Conservation (phyloP, 345 rosid species). For the Populus nigra region DNA sequence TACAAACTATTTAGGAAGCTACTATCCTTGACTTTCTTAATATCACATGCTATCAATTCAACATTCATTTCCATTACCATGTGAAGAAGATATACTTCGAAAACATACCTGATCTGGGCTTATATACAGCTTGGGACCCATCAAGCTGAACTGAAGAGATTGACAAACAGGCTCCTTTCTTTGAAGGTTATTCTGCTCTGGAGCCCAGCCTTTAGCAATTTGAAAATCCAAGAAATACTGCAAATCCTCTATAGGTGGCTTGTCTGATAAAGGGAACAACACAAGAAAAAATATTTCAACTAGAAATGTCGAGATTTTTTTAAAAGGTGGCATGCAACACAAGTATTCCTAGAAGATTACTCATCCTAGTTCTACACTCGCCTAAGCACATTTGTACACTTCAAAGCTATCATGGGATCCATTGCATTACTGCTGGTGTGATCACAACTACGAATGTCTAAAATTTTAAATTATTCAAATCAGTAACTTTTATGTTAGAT, state of each 20-base stretch:
- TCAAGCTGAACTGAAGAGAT: constrained; percentile 94
- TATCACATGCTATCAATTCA: background rate
- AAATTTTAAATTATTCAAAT: background rate
- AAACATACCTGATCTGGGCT: constrained; percentile 84
- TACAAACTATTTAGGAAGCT: background rate
- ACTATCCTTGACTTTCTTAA: background rate
- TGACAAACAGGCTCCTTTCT: constrained; percentile 86
- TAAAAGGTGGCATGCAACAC: background rate
- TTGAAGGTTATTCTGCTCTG: constrained; percentile 81
- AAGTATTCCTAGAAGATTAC: background rate
- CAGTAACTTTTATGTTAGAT: background rate
- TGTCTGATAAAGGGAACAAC: constrained; percentile 45
- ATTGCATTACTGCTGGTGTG: background rate
- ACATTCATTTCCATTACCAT: constrained; percentile 2
- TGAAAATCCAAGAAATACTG: constrained; percentile 94
- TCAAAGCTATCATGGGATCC: background rate
- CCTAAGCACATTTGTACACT: background rate
- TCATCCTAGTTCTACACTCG: background rate
- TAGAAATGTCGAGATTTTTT: background rate
- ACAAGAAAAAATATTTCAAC: background rate
- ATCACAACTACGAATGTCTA: background rate
- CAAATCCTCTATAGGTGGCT: constrained; percentile 94
- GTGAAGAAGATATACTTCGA: background rate
- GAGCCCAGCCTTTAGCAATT: constrained; percentile 89
- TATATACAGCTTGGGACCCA: constrained; percentile 97